phyloP scores from a whole-genome alignment of 257 asterid species.

The Cinchona pubescens region DNA sequence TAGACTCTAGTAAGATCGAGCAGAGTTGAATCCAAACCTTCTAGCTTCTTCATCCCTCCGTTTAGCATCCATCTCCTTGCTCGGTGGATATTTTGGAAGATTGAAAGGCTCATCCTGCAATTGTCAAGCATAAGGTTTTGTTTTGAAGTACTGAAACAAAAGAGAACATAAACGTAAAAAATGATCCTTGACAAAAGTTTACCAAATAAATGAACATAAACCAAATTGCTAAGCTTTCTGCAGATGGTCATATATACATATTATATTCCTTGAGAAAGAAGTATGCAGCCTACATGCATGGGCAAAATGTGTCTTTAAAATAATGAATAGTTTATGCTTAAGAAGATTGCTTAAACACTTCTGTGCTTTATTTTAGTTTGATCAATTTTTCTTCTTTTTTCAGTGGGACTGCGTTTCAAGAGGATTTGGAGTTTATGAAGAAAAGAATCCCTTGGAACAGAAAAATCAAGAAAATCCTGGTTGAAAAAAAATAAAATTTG shows the following conservation, averaged over 20 bases:
- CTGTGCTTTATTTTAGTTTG: neutral
- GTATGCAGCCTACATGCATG: neutral
- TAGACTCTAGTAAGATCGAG: neutral
- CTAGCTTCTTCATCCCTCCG: conserved; percentile 87
- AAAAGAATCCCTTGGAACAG: neutral
- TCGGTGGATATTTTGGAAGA: conserved; percentile 92
- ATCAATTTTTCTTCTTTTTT: neutral
- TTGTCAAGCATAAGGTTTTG: conserved; percentile 77
- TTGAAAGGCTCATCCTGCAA: conserved; percentile 81
- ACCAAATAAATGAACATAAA: neutral
- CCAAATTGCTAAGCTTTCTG: neutral
- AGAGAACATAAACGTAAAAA: conserved; percentile 9
- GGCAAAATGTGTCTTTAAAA: neutral
- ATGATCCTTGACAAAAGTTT: neutral
- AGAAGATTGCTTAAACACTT: neutral
- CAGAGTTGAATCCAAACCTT: conserved; percentile 44
- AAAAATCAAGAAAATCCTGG: neutral
- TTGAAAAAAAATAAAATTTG: too few species aligned
- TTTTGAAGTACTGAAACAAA: conserved; percentile 61
- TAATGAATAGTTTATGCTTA: neutral
- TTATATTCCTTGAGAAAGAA: neutral
- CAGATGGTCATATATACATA: too few species aligned
- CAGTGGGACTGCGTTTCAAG: neutral
- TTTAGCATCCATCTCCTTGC: conserved; percentile 93
- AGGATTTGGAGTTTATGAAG: neutral